Evolutionary conservation across 345 rosid genomes (phyloP).

Genomic region (Lumnitzera littorea): DNA sequence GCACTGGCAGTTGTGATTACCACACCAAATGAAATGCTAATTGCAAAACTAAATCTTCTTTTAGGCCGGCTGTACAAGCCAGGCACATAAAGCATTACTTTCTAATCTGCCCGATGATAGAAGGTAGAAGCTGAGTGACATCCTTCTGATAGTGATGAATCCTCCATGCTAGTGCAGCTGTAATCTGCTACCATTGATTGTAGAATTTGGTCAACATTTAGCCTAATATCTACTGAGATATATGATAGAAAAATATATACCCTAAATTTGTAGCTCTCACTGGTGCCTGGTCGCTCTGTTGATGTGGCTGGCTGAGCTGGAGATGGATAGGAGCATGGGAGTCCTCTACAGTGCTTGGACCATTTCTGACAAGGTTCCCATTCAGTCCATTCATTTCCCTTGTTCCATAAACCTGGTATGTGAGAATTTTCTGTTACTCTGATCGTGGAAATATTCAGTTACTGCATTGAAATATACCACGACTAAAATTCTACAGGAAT

Average conservation of each 20-base stretch:
- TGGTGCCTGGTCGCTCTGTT: constrained; percentile 34
- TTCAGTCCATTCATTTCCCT: constrained; percentile 33
- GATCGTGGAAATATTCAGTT: constrained; percentile 11
- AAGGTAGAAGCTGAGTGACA: constrained; percentile 12
- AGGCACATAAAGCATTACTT: constrained; percentile 24
- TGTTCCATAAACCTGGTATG: constrained; percentile 37
- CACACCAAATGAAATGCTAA: too few relatives aligned
- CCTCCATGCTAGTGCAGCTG: constrained; percentile 37
- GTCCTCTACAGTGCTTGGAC: constrained; percentile 42
- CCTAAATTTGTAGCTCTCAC: constrained; percentile 45
- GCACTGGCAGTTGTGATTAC: too few relatives aligned
- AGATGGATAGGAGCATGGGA: constrained; percentile 46
- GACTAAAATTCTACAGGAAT: constrained; percentile 1
- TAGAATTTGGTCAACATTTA: constrained; percentile 13
- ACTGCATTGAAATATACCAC: too few relatives aligned
- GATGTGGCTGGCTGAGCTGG: constrained; percentile 62
- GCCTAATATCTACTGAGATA: not conserved
- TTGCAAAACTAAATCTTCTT: too few relatives aligned
- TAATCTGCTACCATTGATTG: constrained; percentile 28
- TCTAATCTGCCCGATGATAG: constrained; percentile 15
- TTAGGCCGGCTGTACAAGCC: constrained; percentile 9
- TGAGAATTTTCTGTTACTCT: constrained; percentile 13
- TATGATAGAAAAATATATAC: constrained; percentile 31
- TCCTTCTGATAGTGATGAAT: constrained; percentile 16
- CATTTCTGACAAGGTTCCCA: constrained; percentile 31